These are phyloP conservation scores for Eutypella sp. DNA, from an alignment of 2,329 filamentous ascomycete species.

Conservation along the genomic window DNA sequence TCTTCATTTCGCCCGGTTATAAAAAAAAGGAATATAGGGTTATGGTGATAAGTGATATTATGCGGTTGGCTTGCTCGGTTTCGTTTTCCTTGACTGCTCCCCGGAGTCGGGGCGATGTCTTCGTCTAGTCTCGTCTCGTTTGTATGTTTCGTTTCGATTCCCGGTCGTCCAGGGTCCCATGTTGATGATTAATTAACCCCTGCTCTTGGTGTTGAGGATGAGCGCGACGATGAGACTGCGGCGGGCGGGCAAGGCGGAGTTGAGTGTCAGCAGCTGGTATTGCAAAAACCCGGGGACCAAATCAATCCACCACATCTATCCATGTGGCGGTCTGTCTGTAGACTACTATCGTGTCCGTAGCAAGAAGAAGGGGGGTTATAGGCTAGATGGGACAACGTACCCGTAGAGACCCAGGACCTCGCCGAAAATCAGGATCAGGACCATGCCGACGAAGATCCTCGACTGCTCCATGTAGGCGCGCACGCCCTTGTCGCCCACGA, in stretches of 20 bases:
- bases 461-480: constrained; percentile 95
- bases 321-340: neutral
- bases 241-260: constrained; percentile 20
- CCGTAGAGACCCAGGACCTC: constrained; percentile 96
- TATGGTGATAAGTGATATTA: too few species aligned
- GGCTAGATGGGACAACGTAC: constrained; percentile 49
- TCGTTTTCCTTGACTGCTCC: too few species aligned
- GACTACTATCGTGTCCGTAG: too few species aligned
- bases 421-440: constrained; percentile 95
- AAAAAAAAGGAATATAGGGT: too few species aligned
- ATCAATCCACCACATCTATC: too few species aligned
- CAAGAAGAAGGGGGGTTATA: neutral
- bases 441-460: constrained; percentile 96
- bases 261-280: neutral
- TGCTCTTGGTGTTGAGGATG: constrained; percentile 85
- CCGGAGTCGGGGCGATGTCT: too few species aligned
- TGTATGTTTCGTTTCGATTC: constrained; percentile 3
- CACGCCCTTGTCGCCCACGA: constrained; percentile 91
- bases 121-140: too few species aligned
- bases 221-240: constrained; percentile 82
- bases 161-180: too few species aligned
- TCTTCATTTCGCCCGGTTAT: too few species aligned
- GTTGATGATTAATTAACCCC: constrained; percentile 39
- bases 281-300: too few species aligned
- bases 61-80: too few species aligned